phyloP scores from a whole-genome alignment of 169 alveolate species.

The Blepharisma undulans region DNA sequence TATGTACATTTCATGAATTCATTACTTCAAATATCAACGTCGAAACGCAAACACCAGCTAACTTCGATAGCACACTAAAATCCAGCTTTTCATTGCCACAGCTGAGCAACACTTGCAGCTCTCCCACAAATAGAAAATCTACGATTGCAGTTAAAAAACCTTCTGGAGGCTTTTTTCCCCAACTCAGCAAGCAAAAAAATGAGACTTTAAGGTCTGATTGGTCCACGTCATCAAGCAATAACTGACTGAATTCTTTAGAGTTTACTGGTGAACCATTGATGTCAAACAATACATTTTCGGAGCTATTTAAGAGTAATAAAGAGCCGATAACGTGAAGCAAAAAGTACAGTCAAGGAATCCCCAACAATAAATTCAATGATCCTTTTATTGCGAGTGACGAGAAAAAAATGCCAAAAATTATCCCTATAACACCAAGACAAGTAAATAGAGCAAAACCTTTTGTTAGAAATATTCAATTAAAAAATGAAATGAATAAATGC shows the following conservation, averaged over 20 bases:
- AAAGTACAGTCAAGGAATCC: background rate
- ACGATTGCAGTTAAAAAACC: background rate
- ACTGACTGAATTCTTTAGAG: background rate
- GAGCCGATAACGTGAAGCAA: background rate
- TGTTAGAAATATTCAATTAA: background rate
- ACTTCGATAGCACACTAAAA: background rate
- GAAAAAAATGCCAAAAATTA: background rate
- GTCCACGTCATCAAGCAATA: background rate
- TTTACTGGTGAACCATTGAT: background rate
- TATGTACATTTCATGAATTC: background rate
- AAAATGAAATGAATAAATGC: background rate
- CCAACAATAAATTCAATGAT: background rate
- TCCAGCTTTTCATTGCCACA: background rate
- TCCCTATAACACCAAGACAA: background rate
- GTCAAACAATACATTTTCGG: background rate
- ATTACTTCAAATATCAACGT: background rate
- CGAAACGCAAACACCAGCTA: background rate
- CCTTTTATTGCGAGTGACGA: background rate
- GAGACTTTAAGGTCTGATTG: background rate
- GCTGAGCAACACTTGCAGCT: background rate
- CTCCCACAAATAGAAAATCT: background rate
- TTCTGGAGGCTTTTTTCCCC: background rate
- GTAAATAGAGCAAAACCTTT: background rate
- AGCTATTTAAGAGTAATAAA: background rate
- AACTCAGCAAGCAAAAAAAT: background rate